Evolutionary conservation across 192 early-diverging fungal species (phyloP), one percentile per base, ranked within the genome.

Genomic region (Thamnidium elegans): DNA sequence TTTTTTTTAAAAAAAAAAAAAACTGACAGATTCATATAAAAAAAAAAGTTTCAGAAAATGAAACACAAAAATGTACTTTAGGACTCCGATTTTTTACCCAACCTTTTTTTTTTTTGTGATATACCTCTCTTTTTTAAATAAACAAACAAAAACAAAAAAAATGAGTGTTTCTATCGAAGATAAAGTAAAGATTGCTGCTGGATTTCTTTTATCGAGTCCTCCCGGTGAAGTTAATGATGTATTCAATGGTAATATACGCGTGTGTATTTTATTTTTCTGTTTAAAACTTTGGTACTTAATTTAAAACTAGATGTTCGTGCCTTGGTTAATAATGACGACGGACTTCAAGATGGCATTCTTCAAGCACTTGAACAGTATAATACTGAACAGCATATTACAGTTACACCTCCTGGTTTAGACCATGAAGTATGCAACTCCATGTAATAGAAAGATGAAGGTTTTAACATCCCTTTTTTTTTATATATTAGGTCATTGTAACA

Each of bases 181-280:
- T 59, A 89, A 84, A 69, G 79, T 93, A 50, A 82, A 87, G 68
- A 92, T 90, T 69, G 89, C 89, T 21, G 81, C 86, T 23, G 70
- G 79, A 23, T 90, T 97, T 63, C 79, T 97, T 13, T 77, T 91
- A 50, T 82, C 90, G 48, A 89, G 90, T 58, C 97, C 97, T n/a
- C 97, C 97, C 8, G 97, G 97, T 46, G 94, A 99, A 83, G 84
- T 97, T 7, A 92, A 92, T 78, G 92, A 97, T 77, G 95, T 99
- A 26, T 94, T 92, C 67, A 96, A 95, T 66, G 95, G 94, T 95
- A 85, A 31, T 9, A 4, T 44, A 26, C 20, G 11, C 23, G n/a
- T 30, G 5, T 13, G 34, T 31, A 45, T 36, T 5, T 34, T 50
- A 21, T 59, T 56, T 31, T 26, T 66, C 23, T n/a, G 23, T 15